Evolutionary conservation across 2,329 filamentous ascomycete species (phyloP), one percentile per base, ranked within the genome.

Genomic region (Diaporthe australafricana): DNA sequence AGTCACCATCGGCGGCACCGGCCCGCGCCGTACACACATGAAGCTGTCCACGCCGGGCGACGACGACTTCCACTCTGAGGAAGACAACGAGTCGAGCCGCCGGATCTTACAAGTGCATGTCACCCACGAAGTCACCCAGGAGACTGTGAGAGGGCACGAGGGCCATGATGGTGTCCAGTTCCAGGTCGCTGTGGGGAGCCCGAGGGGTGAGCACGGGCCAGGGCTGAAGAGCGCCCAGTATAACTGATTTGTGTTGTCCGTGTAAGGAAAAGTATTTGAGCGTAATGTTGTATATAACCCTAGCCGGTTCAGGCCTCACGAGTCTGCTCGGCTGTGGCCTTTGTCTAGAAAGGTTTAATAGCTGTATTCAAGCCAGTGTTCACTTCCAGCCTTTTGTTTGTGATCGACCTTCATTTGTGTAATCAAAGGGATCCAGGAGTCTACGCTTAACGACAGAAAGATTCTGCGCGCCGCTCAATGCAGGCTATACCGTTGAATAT

Each of bases 1-100:
- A 3, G 53, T 56, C 16, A 56, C 53, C 53, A 56, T 56, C 20
- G 53, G 53, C 53, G 53, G 53, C 53, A 56, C 53, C 27, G 53
- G 27, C 5, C n/a, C n/a, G 53, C 53, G 53, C 27, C 53, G n/a
- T 22, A 56, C 53, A 17, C 53, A 56, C 11, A 9, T 56, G 27
- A 56, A 56, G 27, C 53, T 56, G 53, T 5, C n/a, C n/a, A 3
- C 20, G n/a, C n/a, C 45, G 3, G 45, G 16, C 45, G 45, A 48
- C n/a, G 9, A 9, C 45, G 45, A 48, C n/a, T n/a, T 11, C 20
- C 45, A 22, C 45, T 48, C 45, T n/a, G n/a, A n/a, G 45, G 45
- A 48, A n/a, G 45, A 48, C 45, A n/a, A 48, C 45, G 45, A 48
- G 45, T 48, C 45, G 20, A 11, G 20, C 45, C 45, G 45, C n/a